Base-by-base conservation (phyloP, 1,284 basidiomycete genomes). In the Ceratobasidium sp. region DNA sequence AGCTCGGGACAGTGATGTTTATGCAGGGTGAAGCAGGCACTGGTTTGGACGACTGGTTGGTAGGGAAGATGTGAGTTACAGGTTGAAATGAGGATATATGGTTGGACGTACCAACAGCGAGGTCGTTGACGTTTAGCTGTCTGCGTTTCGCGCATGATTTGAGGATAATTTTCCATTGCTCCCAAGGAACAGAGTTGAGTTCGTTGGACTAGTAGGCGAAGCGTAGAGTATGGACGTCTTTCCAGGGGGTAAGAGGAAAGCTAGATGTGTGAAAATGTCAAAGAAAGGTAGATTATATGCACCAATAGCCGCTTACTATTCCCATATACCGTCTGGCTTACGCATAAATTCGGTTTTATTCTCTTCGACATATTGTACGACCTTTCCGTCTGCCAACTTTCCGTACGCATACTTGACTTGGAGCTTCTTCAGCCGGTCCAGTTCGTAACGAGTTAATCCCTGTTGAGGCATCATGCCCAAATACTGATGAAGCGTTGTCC, bases 51-150 rank as follows among this genome's bases (percentile, higher is more conserved):
- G 56, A 60, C 68, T 71, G n/a, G n/a, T n/a, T n/a, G 56, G 31
- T 28, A 20, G 23, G 26, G 11, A 35, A 33, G n/a, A 35, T 17
- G n/a, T 35, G 3, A 33, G 42, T 17, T 51, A n/a, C n/a, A n/a
- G 11, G 26, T 15, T 17, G 26, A 23, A 20, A 28, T 42, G 60
- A 10, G 33, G 17, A n/a, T n/a, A n/a, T n/a, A n/a, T n/a, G n/a
- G n/a, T n/a, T n/a, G n/a, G n/a, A 47, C 67, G 20, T 60, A 71
- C 67, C 17, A 26, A 71, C 39, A 17, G n/a, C 67, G 5, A 71
- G 49, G 15, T 71, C 26, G 33, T 60, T 54, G 7, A 56, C n/a
- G 11, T 42, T 28, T 5, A 13, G 23, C 20, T 58, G 45, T 47
- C 28, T 73, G 31, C 45, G 58, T 26, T 61, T 42, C 13, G 69